phyloP scores from a whole-genome alignment of 257 asterid species.

The Primulina huaijiensis region DNA sequence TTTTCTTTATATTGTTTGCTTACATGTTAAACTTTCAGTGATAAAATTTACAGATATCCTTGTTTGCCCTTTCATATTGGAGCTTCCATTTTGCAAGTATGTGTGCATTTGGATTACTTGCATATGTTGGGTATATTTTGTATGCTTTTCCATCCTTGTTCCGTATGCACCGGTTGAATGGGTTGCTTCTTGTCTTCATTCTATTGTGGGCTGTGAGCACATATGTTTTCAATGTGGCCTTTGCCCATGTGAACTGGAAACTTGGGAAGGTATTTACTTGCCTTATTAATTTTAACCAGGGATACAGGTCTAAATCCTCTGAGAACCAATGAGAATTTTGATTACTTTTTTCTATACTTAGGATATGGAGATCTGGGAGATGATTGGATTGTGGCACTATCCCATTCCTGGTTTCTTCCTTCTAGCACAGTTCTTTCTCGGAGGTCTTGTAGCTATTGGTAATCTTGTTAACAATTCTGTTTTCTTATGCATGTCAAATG shows the following conservation, averaged over 20 bases:
- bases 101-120: constrained; percentile 94
- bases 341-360: constrained; percentile 23
- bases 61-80: constrained; percentile 91
- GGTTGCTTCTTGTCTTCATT: constrained; percentile 95
- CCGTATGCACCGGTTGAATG: constrained; percentile 86
- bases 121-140: constrained; percentile 85
- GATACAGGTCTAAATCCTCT: constrained; percentile 19
- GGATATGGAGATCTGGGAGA: constrained; percentile 99
- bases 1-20: constrained; percentile 29
- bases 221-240: constrained; percentile 84
- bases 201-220: constrained; percentile 99
- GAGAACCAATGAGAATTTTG: constrained; percentile 22
- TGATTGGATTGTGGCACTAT: constrained; percentile 98
- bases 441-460: constrained; percentile 95
- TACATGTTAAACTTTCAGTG: constrained; percentile 46
- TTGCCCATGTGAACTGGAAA: constrained; percentile 78
- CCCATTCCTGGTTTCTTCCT: constrained; percentile 97
- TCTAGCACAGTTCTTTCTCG: constrained; percentile 91
- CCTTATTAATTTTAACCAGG: constrained; percentile 26
- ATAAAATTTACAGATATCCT: constrained; percentile 74
- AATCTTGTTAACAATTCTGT: constrained; percentile 95
- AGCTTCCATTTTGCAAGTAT: constrained; percentile 98
- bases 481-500: constrained; percentile 67
- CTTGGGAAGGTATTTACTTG: constrained; percentile 70
- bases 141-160: constrained; percentile 88